phyloP scores from a whole-genome alignment of 31 red algal genomes.

The Endocladia muricata region DNA sequence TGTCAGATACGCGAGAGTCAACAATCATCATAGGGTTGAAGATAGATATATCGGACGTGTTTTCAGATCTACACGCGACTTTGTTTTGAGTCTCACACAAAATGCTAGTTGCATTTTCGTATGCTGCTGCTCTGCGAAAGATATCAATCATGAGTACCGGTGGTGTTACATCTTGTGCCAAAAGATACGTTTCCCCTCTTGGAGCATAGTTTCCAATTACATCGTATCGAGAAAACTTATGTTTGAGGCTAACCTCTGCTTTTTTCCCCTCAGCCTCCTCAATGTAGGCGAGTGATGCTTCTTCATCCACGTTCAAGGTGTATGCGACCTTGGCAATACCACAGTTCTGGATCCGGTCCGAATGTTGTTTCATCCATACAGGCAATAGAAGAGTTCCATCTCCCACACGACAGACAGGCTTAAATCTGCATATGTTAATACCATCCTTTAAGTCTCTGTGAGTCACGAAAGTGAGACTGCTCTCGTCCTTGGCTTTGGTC shows the following conservation, averaged over 20 bases:
- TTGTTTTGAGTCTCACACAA: constrained; percentile 2
- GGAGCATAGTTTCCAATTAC: constrained; percentile 55
- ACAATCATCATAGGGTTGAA: constrained; percentile 50
- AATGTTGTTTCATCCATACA: constrained; percentile 66
- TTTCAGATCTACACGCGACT: constrained; percentile 6
- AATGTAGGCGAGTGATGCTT: not conserved
- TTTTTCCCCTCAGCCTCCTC: not conserved
- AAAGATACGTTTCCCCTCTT: constrained; percentile 29
- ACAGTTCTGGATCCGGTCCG: constrained; percentile 28
- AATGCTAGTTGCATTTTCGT: not conserved
- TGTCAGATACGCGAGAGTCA: constrained; percentile 44
- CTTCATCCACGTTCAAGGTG: not conserved
- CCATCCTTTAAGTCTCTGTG: constrained; percentile 3
- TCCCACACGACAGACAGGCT: constrained; percentile 53
- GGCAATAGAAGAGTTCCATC: constrained; percentile 58
- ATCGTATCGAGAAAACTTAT: constrained; percentile 41
- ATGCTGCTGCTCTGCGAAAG: constrained; percentile 11
- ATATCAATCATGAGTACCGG: constrained; percentile 54
- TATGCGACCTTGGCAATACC: constrained; percentile 41
- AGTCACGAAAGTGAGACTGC: not conserved
- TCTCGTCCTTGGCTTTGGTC: too few relatives aligned
- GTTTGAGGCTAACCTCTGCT: constrained; percentile 26
- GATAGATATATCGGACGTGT: not conserved
- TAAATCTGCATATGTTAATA: constrained; percentile 34
- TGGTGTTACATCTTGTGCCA: constrained; percentile 53